Base-by-base conservation (phyloP, 176 grass and related monocot species). In the Carex cristatella region DNA sequence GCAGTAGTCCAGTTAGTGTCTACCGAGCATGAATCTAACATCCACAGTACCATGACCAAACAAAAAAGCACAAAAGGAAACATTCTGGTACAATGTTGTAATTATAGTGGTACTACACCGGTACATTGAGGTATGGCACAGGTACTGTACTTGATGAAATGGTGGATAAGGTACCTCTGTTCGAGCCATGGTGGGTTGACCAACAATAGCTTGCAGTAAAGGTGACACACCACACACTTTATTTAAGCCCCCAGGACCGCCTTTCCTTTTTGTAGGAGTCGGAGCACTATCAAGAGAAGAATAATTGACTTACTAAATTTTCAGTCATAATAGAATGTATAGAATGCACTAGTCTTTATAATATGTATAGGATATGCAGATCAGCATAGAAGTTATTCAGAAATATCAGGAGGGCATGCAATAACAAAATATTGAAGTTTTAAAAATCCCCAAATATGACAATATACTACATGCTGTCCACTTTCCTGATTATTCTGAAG, bases 211-310 rank as follows among this genome's bases (percentile, higher is more conserved):
- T 87, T 99, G 91, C 27, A 99, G 85, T 86, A 96, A 88, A 78
- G 97, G 97, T 12, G 97, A 99, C 84, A 99, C 97, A 65, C 97
- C 93, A 80, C 93, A 96, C 38, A 91, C 87, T 90, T 99, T 99
- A 84, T 93, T 99, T 87, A 99, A 85, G 10, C 97, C 97, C 54
- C 93, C 97, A 67, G 97, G 80, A 86, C 97, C 97, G 82, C 93
- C 93, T 90, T 53, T 95, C 89, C 97, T 85, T 87, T 99, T 99
- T 80, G 87, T 85, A 86, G 88, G 88, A 84, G 86, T 88, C 62
- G 88, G 88, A 40, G 77, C 82, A 84, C 95, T 98, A 85, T 30
- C 84, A 79, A 79, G 3, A 35, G 46, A 79, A 9, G 10, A 18
- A 32, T 10, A 79, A 33, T 79, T 35, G 28, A 53, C 53, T 35